A percentile compares a stretch with the other conserved stretches of the same genome.
Conservation (phyloP, 2,329 filamentous ascomycete genomes). For the Diplocarpon rosae region DNA sequence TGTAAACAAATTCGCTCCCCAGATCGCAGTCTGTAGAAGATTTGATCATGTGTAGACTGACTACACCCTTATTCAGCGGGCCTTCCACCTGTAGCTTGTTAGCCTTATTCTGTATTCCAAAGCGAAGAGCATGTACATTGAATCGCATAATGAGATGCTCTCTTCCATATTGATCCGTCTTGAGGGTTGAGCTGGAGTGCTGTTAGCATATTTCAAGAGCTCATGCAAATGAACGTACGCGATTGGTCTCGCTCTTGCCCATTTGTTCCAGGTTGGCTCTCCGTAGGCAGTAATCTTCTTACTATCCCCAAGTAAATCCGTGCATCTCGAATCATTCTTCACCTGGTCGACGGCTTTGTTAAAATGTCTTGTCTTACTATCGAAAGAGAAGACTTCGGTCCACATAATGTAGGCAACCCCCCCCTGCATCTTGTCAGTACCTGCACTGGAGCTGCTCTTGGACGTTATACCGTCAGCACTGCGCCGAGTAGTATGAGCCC, state of each 20-base stretch:
- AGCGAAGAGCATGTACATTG: constrained; percentile 42
- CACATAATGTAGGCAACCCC: constrained; percentile 72
- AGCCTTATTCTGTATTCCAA: constrained; percentile 11
- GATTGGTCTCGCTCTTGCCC: constrained; percentile 57
- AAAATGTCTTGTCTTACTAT: constrained; percentile 80
- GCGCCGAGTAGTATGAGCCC: constrained; percentile 65
- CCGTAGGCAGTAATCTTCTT: constrained; percentile 73
- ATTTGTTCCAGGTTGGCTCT: constrained; percentile 70
- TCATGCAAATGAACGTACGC: constrained; percentile 33
- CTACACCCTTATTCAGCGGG: constrained; percentile 59
- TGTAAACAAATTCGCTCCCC: constrained; percentile 66
- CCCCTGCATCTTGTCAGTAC: constrained; percentile 37
- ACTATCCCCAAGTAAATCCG: constrained; percentile 61
- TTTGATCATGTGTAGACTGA: constrained; percentile 68
- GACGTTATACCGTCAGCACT: constrained; percentile 52
- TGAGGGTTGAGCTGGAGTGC: constrained; percentile 45
- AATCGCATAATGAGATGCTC: constrained; percentile 82
- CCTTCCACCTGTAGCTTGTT: constrained; percentile 55
- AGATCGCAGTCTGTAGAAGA: constrained; percentile 55
- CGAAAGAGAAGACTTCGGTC: constrained; percentile 70
- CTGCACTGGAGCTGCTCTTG: background rate
- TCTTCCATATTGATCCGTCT: constrained; percentile 61
- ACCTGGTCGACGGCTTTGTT: constrained; percentile 76
- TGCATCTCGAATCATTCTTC: constrained; percentile 58
- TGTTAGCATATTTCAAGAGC: constrained; percentile 23